Percentiles rank a stretch among this genome's conserved stretches.
phyloP scores from a whole-genome alignment of 179 eudicot species.

The Sideroxylon spinosum region DNA sequence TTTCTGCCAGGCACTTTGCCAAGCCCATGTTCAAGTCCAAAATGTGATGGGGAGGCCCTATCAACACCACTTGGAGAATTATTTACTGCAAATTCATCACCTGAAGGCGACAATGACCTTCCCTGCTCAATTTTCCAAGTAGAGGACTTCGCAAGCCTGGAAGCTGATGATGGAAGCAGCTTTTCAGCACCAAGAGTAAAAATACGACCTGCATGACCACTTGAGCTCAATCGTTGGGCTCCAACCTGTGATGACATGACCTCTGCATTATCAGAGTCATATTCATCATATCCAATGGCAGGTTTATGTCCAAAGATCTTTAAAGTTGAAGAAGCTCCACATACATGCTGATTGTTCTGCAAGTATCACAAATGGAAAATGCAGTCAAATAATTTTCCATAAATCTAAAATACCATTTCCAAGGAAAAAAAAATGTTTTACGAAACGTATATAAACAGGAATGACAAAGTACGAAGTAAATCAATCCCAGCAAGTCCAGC shows the following conservation, averaged over 20 bases:
- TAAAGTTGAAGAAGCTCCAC: slow-evolving; percentile 34
- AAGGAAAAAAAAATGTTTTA: neutral
- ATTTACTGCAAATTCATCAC: slow-evolving; percentile 45
- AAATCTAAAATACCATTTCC: too few relatives aligned
- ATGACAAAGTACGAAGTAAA: slow-evolving; percentile 5
- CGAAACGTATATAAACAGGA: neutral
- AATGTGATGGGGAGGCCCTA: slow-evolving; percentile 45
- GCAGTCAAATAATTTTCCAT: neutral
- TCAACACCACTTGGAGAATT: slow-evolving; percentile 47
- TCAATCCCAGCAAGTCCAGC: neutral
- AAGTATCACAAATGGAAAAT: slow-evolving; percentile 4
- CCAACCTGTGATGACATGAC: slow-evolving; percentile 36
- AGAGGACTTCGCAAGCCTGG: slow-evolving; percentile 27
- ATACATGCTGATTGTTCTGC: slow-evolving; percentile 44
- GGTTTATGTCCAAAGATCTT: slow-evolving; percentile 36
- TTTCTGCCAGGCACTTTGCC: slow-evolving; percentile 45
- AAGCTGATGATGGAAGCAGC: slow-evolving; percentile 32
- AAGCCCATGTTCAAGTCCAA: slow-evolving; percentile 39
- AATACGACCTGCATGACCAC: slow-evolving; percentile 39
- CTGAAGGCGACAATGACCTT: slow-evolving; percentile 58
- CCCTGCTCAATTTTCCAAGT: slow-evolving; percentile 36
- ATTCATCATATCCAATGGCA: slow-evolving; percentile 44
- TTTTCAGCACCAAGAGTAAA: slow-evolving; percentile 41
- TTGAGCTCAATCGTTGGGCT: slow-evolving; percentile 40
- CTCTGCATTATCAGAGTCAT: slow-evolving; percentile 48